Conservation (phyloP, 2,329 filamentous ascomycete species). For the Elsinoe ampelina region DNA sequence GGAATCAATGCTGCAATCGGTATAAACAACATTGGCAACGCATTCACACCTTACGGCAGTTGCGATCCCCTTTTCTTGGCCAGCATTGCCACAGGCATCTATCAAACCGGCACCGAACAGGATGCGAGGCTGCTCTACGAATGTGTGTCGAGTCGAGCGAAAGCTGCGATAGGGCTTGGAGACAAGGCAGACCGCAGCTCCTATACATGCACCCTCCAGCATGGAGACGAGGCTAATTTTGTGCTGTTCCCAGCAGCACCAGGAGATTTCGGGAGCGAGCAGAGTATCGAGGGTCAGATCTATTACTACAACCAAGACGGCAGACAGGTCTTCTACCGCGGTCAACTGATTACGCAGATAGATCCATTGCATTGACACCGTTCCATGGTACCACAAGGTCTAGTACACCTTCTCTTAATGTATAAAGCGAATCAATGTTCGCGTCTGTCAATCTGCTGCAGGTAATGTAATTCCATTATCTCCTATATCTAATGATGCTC, state of each 20-base stretch:
- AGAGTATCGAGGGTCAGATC: slow-evolving; percentile 2
- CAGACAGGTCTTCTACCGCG: background rate
- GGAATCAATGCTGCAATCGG: slow-evolving; percentile 52
- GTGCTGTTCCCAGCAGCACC: background rate
- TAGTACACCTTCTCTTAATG: too few species aligned
- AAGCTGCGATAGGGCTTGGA: slow-evolving; percentile 24
- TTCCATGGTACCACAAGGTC: too few species aligned
- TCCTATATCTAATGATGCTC: too few species aligned
- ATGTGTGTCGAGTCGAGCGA: slow-evolving; percentile 29
- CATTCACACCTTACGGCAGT: slow-evolving; percentile 61
- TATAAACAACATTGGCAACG: slow-evolving; percentile 66
- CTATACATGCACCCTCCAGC: too few species aligned
- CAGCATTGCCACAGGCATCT: slow-evolving; percentile 54
- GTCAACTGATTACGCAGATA: background rate
- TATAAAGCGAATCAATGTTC: too few species aligned
- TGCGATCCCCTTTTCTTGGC: slow-evolving; percentile 57
- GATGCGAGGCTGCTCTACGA: slow-evolving; percentile 52
- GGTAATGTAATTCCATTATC: too few species aligned
- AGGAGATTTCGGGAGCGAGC: background rate
- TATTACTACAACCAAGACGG: slow-evolving; percentile 2
- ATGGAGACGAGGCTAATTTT: background rate
- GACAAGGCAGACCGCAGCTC: background rate
- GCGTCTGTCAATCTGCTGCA: too few species aligned
- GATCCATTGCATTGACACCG: too few species aligned
- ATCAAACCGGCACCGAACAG: slow-evolving; percentile 53